phyloP scores from a whole-genome alignment of 2,329 filamentous ascomycete species.

The Hansfordia pulvinata region DNA sequence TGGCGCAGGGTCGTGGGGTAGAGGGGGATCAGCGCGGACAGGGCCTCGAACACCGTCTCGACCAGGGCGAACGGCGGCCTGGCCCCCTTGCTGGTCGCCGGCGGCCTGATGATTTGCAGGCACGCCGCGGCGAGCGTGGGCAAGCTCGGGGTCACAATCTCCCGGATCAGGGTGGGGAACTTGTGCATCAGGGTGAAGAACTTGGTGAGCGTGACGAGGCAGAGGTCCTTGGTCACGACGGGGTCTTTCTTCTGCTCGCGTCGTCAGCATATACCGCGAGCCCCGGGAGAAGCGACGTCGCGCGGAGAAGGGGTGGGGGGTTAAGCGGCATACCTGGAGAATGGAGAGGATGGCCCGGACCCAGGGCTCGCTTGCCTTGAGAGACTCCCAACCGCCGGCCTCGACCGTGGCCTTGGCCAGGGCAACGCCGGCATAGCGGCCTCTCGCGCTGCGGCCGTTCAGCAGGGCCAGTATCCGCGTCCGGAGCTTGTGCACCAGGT shows the following conservation, averaged over 20 bases:
- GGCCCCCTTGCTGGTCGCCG: constrained; percentile 21
- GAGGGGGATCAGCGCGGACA: constrained; percentile 59
- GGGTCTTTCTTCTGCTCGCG: constrained; percentile 59
- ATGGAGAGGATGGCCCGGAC: constrained; percentile 62
- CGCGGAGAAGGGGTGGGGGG: background rate
- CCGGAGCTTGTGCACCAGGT: constrained; percentile 72
- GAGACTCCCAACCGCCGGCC: constrained; percentile 69
- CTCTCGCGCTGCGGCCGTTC: constrained; percentile 60
- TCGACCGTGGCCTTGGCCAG: constrained; percentile 74
- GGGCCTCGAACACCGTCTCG: constrained; percentile 57
- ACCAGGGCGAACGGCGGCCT: constrained; percentile 35
- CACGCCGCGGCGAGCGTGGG: constrained; percentile 62
- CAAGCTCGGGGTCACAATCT: constrained; percentile 75
- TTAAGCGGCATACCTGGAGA: constrained; percentile 40
- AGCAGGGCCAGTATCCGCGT: constrained; percentile 66
- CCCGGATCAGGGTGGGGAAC: constrained; percentile 70
- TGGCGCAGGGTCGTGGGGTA: constrained; percentile 77
- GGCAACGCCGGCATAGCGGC: constrained; percentile 64
- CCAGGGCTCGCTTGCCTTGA: constrained; percentile 63
- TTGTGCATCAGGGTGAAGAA: constrained; percentile 75
- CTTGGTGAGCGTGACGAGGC: constrained; percentile 63
- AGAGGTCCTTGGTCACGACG: constrained; percentile 59
- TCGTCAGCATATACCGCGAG: constrained; percentile 7
- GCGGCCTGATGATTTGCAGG: constrained; percentile 47
- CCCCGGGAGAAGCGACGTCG: too few relatives aligned